Evolutionary conservation across 371 early-diverging fungal genomes (phyloP).

Genomic region (Lichtheimia ramosa): DNA sequence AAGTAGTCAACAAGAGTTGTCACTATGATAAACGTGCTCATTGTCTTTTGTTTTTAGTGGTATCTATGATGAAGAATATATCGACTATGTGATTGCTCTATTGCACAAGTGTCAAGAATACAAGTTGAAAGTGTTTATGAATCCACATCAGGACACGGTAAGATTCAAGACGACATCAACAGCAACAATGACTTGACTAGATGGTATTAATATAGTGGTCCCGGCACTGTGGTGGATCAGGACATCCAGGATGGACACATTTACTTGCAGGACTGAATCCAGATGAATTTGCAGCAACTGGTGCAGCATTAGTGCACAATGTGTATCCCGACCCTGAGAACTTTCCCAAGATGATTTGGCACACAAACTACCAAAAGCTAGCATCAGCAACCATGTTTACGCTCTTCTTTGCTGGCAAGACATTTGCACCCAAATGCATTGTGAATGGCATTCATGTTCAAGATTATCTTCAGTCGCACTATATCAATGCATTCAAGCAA

Average conservation of each 20-base stretch:
- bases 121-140: slow-evolving; percentile 79
- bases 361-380: slow-evolving; percentile 82
- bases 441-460: slow-evolving; percentile 59
- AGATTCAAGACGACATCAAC: neutral
- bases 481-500: slow-evolving; percentile 50
- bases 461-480: slow-evolving; percentile 72
- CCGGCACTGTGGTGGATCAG: slow-evolving; percentile 78
- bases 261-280: slow-evolving; percentile 73
- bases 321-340: slow-evolving; percentile 55
- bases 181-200: too few relatives aligned
- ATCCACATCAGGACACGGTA: slow-evolving; percentile 80
- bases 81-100: slow-evolving; percentile 73
- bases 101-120: slow-evolving; percentile 63
- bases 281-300: slow-evolving; percentile 57
- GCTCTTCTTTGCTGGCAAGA: slow-evolving; percentile 77
- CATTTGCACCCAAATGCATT: slow-evolving; percentile 69
- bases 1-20: slow-evolving; percentile 26
- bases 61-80: slow-evolving; percentile 80
- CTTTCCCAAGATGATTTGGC: slow-evolving; percentile 85
- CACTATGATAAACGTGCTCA: slow-evolving; percentile 18
- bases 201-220: slow-evolving; percentile 76
- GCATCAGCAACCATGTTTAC: slow-evolving; percentile 87
- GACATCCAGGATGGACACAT: slow-evolving; percentile 88
- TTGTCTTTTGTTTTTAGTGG: slow-evolving; percentile 53
- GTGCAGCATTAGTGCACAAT: slow-evolving; percentile 78